phyloP scores from a whole-genome alignment of 129 eudicot species.

The Centaurea solstitialis region DNA sequence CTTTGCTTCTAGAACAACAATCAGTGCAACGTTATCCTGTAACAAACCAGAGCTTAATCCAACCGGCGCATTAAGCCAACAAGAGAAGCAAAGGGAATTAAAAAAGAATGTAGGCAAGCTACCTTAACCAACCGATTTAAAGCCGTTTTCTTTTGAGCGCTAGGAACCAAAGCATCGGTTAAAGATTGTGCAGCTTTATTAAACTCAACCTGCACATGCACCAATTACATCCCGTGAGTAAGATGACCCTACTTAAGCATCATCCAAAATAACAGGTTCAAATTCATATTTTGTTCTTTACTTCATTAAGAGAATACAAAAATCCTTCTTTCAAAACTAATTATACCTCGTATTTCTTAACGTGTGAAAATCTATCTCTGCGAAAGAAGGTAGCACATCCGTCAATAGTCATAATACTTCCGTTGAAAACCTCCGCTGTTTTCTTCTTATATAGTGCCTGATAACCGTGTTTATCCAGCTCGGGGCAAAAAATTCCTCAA shows the following conservation, averaged over 20 bases:
- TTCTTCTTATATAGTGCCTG: conserved; percentile 83
- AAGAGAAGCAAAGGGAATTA: not conserved
- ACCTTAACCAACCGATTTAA: conserved; percentile 87
- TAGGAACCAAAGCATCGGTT: conserved; percentile 89
- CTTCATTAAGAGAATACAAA: too few species aligned
- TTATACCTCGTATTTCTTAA: conserved; percentile 88
- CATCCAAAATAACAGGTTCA: too few species aligned
- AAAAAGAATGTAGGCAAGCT: not conserved
- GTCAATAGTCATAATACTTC: conserved; percentile 59
- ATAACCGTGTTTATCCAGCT: conserved; percentile 96
- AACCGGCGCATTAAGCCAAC: not conserved
- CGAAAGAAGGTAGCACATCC: conserved; percentile 99
- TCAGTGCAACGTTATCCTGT: conserved; percentile 93
- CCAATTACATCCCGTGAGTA: not conserved
- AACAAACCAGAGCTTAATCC: conserved; percentile 1
- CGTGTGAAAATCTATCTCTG: conserved; percentile 93
- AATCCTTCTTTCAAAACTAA: too few species aligned
- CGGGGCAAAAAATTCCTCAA: conserved; percentile 88
- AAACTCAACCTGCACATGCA: conserved; percentile 75
- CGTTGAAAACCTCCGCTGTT: conserved; percentile 81
- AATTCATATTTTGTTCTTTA: too few species aligned
- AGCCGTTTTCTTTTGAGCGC: conserved; percentile 83
- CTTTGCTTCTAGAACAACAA: conserved; percentile 91
- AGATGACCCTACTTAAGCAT: not conserved
- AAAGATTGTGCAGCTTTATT: conserved; percentile 98